These are phyloP conservation scores for Claviceps pazoutovae DNA, from an alignment of 2,329 filamentous ascomycete species.

Conservation along the genomic window DNA sequence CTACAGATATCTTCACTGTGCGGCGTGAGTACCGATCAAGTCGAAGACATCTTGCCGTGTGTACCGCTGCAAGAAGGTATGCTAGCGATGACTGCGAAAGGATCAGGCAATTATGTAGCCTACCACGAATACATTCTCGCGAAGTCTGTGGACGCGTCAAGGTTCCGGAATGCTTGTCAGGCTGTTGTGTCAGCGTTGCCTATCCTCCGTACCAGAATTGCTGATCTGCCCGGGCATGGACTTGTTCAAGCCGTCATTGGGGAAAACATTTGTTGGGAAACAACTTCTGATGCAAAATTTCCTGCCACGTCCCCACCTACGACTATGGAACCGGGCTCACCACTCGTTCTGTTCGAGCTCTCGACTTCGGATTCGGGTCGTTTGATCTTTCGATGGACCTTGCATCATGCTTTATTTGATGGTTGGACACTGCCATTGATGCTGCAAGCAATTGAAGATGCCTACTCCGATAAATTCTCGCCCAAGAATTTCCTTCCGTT, in stretches of 20 bases:
- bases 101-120: background rate
- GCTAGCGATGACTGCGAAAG: background rate
- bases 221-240: conserved; percentile 25
- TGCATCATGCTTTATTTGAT: conserved; percentile 40
- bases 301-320: too few relatives aligned
- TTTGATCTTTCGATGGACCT: conserved; percentile 17
- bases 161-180: conserved; percentile 9
- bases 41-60: background rate
- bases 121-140: background rate
- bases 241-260: conserved; percentile 29
- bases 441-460: conserved; percentile 18
- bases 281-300: background rate
- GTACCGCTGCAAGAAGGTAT: background rate
- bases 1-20: background rate
- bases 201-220: conserved; percentile 32
- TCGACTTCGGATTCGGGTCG: conserved; percentile 21
- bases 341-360: conserved; percentile 24
- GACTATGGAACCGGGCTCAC: conserved; percentile 23
- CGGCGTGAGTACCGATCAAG: background rate
- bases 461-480: conserved; percentile 1
- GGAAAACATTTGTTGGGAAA: conserved; percentile 20
- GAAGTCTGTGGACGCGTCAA: background rate
- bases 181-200: background rate
- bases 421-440: conserved; percentile 30
- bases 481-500: conserved; percentile 8